Evolutionary conservation across 192 early-diverging fungal genomes (phyloP).

Genomic region (Backusella tarrabulga): DNA sequence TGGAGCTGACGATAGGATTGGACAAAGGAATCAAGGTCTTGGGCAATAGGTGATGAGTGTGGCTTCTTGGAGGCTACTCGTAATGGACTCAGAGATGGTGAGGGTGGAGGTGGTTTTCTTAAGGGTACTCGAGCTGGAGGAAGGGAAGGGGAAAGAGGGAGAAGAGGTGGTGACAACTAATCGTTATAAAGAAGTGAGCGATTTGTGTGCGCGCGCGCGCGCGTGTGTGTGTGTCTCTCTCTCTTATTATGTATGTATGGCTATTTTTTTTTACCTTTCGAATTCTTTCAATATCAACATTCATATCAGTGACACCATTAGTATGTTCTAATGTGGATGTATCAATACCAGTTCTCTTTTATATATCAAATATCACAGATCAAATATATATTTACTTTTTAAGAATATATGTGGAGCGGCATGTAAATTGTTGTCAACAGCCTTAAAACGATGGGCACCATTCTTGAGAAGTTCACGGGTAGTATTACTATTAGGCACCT

Average conservation of each 20-base stretch:
- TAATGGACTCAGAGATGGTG: background rate
- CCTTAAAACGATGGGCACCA: background rate
- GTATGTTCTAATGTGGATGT: background rate
- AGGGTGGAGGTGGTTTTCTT: background rate
- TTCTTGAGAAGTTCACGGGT: background rate
- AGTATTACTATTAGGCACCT: background rate
- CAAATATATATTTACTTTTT: background rate
- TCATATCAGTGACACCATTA: background rate
- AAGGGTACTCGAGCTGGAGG: too few relatives aligned
- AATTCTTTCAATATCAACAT: background rate
- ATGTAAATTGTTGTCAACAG: background rate
- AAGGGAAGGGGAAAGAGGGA: background rate
- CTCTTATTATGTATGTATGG: background rate
- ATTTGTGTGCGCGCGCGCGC: too few relatives aligned
- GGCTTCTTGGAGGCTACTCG: too few relatives aligned
- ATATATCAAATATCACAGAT: too few relatives aligned
- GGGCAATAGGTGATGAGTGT: background rate
- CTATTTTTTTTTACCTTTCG: background rate
- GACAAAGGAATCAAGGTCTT: background rate
- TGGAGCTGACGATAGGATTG: background rate
- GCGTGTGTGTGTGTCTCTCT: background rate
- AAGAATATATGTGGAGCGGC: background rate
- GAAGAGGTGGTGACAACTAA: too few relatives aligned
- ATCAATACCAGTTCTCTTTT: background rate
- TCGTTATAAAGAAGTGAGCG: too few relatives aligned